Conservation (phyloP, 352 stramenopile genomes). For the Phytophthora pistaciae region DNA sequence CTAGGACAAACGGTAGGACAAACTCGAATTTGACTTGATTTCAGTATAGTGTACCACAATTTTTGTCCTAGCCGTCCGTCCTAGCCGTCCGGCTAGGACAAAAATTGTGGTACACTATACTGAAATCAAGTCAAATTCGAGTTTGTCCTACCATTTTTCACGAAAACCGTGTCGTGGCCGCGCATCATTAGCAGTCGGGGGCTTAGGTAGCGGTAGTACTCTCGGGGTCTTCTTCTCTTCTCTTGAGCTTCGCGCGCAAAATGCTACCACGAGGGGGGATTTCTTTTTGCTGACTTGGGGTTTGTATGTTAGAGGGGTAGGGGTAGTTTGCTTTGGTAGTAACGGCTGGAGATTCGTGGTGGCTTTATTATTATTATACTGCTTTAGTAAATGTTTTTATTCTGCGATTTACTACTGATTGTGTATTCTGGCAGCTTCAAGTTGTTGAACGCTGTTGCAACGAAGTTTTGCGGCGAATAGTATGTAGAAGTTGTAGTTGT, state of each 20-base stretch:
- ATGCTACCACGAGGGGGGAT: slow-evolving; percentile 24
- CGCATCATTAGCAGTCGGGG: slow-evolving; percentile 10
- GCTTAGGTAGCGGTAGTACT: slow-evolving; percentile 16
- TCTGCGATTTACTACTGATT: background rate
- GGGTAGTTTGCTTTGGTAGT: background rate
- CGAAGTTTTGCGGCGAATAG: no score
- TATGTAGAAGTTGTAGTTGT: no score
- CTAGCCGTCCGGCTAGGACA: no score
- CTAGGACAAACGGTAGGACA: no score
- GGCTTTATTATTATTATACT: background rate
- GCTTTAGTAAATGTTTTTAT: background rate
- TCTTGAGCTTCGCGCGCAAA: background rate
- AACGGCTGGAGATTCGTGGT: no score
- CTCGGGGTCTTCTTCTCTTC: background rate
- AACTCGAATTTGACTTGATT: no score
- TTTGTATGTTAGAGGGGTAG: slow-evolving; percentile 10
- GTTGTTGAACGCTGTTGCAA: no score
- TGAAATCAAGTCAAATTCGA: no score
- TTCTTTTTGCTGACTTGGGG: slow-evolving; percentile 10
- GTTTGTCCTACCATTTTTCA: no score
- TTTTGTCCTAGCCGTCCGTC: no score
- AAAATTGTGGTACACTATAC: no score
- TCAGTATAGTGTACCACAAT: no score
- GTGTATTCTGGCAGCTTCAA: background rate
- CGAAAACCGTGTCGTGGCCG: background rate